Evolutionary conservation across 768 basidiomycete species (phyloP).

Genomic region (Lactarius sp.): DNA sequence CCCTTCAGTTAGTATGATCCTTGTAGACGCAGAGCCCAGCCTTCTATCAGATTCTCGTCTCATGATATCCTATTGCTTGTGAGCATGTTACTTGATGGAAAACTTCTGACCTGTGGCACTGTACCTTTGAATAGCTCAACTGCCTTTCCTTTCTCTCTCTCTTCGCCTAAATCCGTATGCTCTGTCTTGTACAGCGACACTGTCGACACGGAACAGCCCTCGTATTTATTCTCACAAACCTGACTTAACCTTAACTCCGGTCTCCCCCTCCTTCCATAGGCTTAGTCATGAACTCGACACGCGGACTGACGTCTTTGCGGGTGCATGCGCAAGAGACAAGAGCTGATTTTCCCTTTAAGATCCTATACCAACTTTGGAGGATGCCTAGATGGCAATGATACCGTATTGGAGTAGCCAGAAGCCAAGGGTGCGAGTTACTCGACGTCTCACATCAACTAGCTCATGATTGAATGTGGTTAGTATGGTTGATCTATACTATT

Average conservation of each 20-base stretch:
- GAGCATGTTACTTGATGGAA: conserved; percentile 30
- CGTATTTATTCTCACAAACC: conserved; percentile 27
- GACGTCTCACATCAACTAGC: conserved; percentile 1
- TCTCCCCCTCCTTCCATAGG: conserved; percentile 32
- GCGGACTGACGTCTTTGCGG: conserved; percentile 43
- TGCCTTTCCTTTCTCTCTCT: conserved; percentile 35
- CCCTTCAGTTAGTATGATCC: conserved; percentile 28
- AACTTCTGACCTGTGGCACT: conserved; percentile 9
- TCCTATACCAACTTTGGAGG: conserved; percentile 63
- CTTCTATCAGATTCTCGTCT: conserved; percentile 29
- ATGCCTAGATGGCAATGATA: conserved; percentile 49
- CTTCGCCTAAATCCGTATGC: conserved; percentile 32
- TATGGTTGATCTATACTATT: background rate
- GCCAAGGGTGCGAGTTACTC: conserved; percentile 42
- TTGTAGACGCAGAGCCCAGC: conserved; percentile 40
- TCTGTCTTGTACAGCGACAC: conserved; percentile 35
- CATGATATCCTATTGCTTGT: conserved; percentile 27
- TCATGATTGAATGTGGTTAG: conserved; percentile 34
- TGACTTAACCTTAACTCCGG: conserved; percentile 39
- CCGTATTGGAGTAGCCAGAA: conserved; percentile 52
- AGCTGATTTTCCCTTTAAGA: conserved; percentile 59
- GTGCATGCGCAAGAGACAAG: conserved; percentile 24
- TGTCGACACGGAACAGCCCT: conserved; percentile 31
- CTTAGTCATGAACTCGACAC: conserved; percentile 45
- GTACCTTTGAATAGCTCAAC: conserved; percentile 35